These are phyloP conservation scores for Carex sylvatica DNA, from an alignment of 202 grass and related monocot genomes.

Conservation along the genomic window DNA sequence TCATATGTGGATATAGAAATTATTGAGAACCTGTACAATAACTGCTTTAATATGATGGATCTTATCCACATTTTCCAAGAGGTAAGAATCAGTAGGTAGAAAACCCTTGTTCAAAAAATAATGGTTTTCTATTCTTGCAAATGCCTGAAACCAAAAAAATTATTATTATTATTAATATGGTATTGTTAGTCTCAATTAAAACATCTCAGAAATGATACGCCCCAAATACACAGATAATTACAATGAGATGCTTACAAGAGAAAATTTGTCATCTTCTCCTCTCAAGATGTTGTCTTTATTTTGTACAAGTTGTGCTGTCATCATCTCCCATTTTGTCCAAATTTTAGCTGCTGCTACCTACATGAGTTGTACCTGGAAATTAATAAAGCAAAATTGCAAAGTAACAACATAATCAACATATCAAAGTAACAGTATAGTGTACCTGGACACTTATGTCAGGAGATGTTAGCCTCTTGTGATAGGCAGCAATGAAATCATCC, in stretches of 20 bases:
- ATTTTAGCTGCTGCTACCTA: slow-evolving; percentile 81
- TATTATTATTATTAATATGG: neutral
- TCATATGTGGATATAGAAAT: slow-evolving; percentile 7
- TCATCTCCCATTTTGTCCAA: slow-evolving; percentile 95
- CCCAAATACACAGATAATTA: slow-evolving; percentile 9
- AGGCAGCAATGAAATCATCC: slow-evolving; percentile 69
- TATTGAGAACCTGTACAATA: slow-evolving; percentile 69
- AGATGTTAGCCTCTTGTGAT: slow-evolving; percentile 81
- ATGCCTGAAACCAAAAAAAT: slow-evolving; percentile 52
- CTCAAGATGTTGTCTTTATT: slow-evolving; percentile 70
- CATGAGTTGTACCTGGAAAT: slow-evolving; percentile 22
- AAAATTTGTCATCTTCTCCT: slow-evolving; percentile 85
- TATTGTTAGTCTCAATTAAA: neutral
- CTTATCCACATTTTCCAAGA: slow-evolving; percentile 92
- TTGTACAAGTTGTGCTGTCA: slow-evolving; percentile 94
- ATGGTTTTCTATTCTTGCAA: slow-evolving; percentile 95
- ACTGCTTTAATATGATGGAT: slow-evolving; percentile 88
- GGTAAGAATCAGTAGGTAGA: slow-evolving; percentile 59
- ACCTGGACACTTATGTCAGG: slow-evolving; percentile 58
- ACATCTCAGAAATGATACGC: neutral
- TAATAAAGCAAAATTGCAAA: neutral
- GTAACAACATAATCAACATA: slow-evolving; percentile 19
- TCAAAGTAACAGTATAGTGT: neutral
- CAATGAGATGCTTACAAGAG: slow-evolving; percentile 49
- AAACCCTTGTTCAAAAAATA: slow-evolving; percentile 97